Evolutionary conservation across 2,329 filamentous ascomycete genomes (phyloP).

Genomic region (Nakataea oryzae): DNA sequence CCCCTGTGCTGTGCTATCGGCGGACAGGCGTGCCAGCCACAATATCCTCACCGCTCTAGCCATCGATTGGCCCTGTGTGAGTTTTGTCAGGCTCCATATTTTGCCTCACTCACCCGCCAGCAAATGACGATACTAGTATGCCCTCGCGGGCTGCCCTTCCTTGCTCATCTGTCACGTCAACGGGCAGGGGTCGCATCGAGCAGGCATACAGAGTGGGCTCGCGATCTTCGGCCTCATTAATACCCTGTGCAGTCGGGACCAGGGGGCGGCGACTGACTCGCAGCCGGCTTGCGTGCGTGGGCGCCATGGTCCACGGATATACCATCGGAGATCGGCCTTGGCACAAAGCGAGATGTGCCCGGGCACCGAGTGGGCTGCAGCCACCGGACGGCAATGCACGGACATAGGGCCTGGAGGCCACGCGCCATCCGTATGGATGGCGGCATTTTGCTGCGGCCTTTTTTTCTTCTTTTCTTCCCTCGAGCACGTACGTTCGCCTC

Average conservation of each 20-base stretch:
- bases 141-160: too few relatives aligned
- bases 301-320: not conserved
- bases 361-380: not conserved
- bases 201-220: too few relatives aligned
- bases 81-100: not conserved
- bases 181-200: not conserved
- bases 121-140: too few relatives aligned
- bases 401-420: too few relatives aligned
- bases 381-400: not conserved
- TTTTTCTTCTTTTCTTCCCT: too few relatives aligned
- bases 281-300: not conserved
- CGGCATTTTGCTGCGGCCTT: not conserved
- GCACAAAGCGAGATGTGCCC: not conserved
- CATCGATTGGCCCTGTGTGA: not conserved
- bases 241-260: too few relatives aligned
- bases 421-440: too few relatives aligned
- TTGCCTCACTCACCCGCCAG: not conserved
- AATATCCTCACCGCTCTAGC: not conserved
- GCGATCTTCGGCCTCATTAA: too few relatives aligned
- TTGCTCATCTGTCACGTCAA: not conserved
- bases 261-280: not conserved
- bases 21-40: not conserved
- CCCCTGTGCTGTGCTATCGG: too few relatives aligned
- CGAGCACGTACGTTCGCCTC: too few relatives aligned
- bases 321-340: not conserved